Evolutionary conservation across 495 filamentous ascomycete genomes (phyloP), one percentile per base, ranked within the genome.

Genomic region (Diplogelasinospora grovesii): DNA sequence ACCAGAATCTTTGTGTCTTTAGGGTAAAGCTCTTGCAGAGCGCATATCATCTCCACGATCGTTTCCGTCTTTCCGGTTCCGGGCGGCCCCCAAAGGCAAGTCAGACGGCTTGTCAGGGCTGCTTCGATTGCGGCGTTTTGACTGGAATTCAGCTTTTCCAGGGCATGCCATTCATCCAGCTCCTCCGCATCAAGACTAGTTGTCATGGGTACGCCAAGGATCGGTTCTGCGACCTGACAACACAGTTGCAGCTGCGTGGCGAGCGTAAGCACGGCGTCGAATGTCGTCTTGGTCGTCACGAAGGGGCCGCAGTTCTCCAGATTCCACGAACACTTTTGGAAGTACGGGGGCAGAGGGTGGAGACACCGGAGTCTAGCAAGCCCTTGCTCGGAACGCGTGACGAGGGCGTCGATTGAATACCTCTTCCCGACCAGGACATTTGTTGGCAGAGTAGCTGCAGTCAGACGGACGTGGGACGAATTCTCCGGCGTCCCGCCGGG

Each of bases 1-100:
- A 74, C 64, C 4, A 72, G 50, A 15, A 74, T 61, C 22, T 66
- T 48, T 14, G 34, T 42, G 1, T 50, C 45, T 2, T 48, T 39
- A n/a, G 59, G 41, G 15, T 40, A 43, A 0, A 32, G 22, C 10
- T 64, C 19, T 57, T 36, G 24, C n/a, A n/a, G n/a, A n/a, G n/a
- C n/a, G n/a, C n/a, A n/a, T n/a, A 75, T 51, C 19, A 74, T 66
- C 7, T 53, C 56, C 5, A 71, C 68, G 16, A 74, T 63, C 8
- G 72, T 74, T 31, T 69, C 54, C 1, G 72, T 74, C 47, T 75
- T 75, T 5, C 71, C 71, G 1, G 72, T 75, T 4, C 72, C 72
- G 0, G 72, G 72, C 1, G 72, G 72, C 0, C 72, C 72, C 72
- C 71, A 74, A 0, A 74, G 48, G 27, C 65, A 71, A 9, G 60